Base-by-base conservation (phyloP, 2,329 filamentous ascomycete species). In the Nemania abortiva region DNA sequence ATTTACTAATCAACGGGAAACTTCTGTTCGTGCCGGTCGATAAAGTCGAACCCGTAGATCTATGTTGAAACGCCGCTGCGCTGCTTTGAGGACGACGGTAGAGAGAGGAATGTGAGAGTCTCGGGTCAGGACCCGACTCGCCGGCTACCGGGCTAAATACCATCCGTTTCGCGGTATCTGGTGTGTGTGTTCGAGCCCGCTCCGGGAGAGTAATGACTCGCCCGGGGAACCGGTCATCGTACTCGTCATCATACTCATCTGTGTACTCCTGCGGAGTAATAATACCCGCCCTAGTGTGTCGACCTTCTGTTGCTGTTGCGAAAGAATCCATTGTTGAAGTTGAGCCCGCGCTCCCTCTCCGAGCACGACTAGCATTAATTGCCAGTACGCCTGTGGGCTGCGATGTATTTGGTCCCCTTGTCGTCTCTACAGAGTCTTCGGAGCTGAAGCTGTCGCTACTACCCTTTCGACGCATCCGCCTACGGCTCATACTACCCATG, bases 401-500 rank as follows among this genome's bases (percentile, higher is more conserved):
- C 45, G 74, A 74, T 56, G 76, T 55, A 10, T 77, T 71, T 63
- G 87, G 79, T 22, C 86, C 89, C 10, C 87, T 83, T 1, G 89
- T 88, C 0, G 89, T 91, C 77, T 89, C 88, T 1, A 88, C 84
- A 15, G 89, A 91, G 66, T 84, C 86, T 50, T 88, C 87, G 0
- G 89, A 91, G 74, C 82, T 85, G 68, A 83, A 85, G 75, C 89
- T 91, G 58, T 82, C 83, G 50, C 77, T 79, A 73, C 88, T 89
- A 6, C 76, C 79, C 65, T 84, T 80, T 47, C 82, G 79, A 5
- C 77, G 78, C 66, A 86, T 80, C n/a, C 83, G 81, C 68, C 84
- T 83, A 66, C 86, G 83, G 73, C 87, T 90, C 76, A 94, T 90
- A 2, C 87, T 94, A 6, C 94, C 94, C 87, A 98, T 91, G 11